phyloP scores from a whole-genome alignment of 2,329 filamentous ascomycete genomes.

The Aspergillus brunneoviolaceus region DNA sequence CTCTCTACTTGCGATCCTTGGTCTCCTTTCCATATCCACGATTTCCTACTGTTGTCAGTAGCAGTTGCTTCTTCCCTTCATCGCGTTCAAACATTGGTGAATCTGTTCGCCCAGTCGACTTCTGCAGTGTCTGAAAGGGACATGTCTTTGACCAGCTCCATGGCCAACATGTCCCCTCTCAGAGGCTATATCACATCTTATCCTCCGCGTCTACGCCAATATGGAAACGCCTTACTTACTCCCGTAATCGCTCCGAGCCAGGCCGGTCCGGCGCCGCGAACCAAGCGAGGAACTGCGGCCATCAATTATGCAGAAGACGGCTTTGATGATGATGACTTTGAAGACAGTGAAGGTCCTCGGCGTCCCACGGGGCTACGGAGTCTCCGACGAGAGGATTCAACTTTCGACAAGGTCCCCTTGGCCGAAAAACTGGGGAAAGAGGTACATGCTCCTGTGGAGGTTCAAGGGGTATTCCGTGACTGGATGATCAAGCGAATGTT shows the following conservation, averaged over 20 bases:
- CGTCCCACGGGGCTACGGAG: slow-evolving; percentile 79
- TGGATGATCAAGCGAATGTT: slow-evolving; percentile 78
- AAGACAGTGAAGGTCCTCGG: slow-evolving; percentile 65
- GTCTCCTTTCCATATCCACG: background rate
- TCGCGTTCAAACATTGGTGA: slow-evolving; percentile 14
- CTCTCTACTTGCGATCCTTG: background rate
- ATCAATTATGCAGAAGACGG: slow-evolving; percentile 99
- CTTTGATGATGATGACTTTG: slow-evolving; percentile 71
- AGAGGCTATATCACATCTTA: slow-evolving; percentile 91
- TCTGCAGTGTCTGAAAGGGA: slow-evolving; percentile 28
- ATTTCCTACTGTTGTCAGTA: background rate
- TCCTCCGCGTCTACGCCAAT: slow-evolving; percentile 83
- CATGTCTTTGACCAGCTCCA: slow-evolving; percentile 36
- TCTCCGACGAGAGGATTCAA: slow-evolving; percentile 71
- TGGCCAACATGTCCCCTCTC: slow-evolving; percentile 57
- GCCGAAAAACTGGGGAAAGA: slow-evolving; percentile 82
- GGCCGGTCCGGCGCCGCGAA: slow-evolving; percentile 68
- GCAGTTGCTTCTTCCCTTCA: slow-evolving; percentile 14
- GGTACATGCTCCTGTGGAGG: slow-evolving; percentile 70
- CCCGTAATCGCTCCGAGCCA: slow-evolving; percentile 74
- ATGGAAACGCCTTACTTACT: slow-evolving; percentile 87
- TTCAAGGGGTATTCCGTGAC: slow-evolving; percentile 90
- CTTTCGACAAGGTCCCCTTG: slow-evolving; percentile 62
- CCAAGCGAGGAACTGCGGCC: slow-evolving; percentile 91
- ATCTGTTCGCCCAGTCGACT: slow-evolving; percentile 20